phyloP scores from a whole-genome alignment of 2,329 filamentous ascomycete genomes.

The Neonectria faginata region DNA sequence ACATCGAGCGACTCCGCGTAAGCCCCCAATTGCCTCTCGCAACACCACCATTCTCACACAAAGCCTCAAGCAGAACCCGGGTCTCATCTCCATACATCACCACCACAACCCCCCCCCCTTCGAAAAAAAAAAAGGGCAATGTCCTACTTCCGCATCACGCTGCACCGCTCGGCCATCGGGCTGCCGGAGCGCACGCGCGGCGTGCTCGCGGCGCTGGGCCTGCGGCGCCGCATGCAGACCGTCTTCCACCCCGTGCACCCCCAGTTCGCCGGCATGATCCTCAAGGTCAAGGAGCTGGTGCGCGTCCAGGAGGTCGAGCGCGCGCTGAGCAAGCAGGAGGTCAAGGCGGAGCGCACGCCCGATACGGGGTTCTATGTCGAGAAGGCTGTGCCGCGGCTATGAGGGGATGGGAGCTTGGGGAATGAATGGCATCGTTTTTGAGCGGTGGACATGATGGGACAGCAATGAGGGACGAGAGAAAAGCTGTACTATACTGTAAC shows the following conservation, averaged over 20 bases:
- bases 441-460: neutral
- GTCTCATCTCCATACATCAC: neutral
- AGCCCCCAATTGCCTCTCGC: constrained; percentile 3
- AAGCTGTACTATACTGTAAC: constrained; percentile 50
- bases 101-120: neutral
- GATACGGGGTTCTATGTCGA: constrained; percentile 86
- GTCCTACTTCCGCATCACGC: constrained; percentile 90
- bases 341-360: constrained; percentile 78
- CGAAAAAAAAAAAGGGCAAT: constrained; percentile 56
- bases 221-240: constrained; percentile 85
- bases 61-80: constrained; percentile 1
- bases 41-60: constrained; percentile 8
- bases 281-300: constrained; percentile 94
- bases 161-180: constrained; percentile 89
- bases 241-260: constrained; percentile 89
- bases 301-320: constrained; percentile 81
- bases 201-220: constrained; percentile 85
- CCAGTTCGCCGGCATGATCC: constrained; percentile 88
- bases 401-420: constrained; percentile 5
- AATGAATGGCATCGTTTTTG: neutral
- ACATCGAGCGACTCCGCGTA: constrained; percentile 8
- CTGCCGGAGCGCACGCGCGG: constrained; percentile 83
- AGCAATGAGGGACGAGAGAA: constrained; percentile 1
- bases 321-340: constrained; percentile 72
- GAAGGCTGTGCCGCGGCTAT: constrained; percentile 55